Conservation (phyloP, 78 protist species). For the Dictyostelium capitatum region DNA sequence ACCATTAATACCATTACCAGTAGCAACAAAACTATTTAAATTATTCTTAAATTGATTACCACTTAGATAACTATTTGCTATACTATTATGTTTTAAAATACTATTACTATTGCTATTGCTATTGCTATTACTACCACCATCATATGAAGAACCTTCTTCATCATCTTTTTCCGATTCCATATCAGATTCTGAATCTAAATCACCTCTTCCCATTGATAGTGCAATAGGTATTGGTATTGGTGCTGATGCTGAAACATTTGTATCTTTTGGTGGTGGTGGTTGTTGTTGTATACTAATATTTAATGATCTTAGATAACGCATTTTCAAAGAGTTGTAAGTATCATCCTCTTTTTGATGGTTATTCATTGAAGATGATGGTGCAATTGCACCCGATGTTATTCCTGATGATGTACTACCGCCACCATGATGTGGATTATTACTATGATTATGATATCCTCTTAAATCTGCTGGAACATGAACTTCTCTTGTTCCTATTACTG, state of each 20-base stretch:
- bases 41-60: conserved; percentile 3
- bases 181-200: conserved; percentile 33
- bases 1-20: conserved; percentile 12
- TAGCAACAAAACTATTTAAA: conserved; percentile 13
- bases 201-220: not conserved
- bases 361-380: not conserved
- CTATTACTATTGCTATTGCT: not conserved
- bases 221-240: conserved; percentile 78
- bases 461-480: conserved; percentile 1
- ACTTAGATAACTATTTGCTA: not conserved
- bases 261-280: conserved; percentile 31
- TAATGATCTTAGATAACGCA: conserved; percentile 62
- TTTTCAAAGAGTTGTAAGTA: conserved; percentile 13
- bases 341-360: conserved; percentile 28
- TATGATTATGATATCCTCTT: not conserved
- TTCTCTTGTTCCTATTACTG: conserved; percentile 40
- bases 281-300: conserved; percentile 47
- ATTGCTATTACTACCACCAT: conserved; percentile 6
- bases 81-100: not conserved
- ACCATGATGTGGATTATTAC: not conserved
- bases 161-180: conserved; percentile 2
- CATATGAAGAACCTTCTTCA: not conserved
- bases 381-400: not conserved
- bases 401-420: not conserved
- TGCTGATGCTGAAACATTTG: conserved; percentile 69